Percentiles rank a stretch among this genome's conserved stretches.
Conservation (phyloP, 176 grass and related monocot species). For the Triticum timopheevii region DNA sequence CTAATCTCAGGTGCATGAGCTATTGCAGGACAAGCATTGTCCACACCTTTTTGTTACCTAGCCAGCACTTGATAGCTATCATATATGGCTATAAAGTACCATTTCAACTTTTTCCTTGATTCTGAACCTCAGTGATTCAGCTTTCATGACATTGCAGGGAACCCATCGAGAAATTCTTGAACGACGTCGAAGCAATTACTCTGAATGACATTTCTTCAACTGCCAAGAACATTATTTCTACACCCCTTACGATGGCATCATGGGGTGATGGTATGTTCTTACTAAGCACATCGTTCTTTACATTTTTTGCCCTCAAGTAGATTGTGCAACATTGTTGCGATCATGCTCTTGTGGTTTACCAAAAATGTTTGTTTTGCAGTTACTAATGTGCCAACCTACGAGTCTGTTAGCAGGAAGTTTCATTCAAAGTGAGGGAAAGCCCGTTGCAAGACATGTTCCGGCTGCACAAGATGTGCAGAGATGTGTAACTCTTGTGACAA, state of each 20-base stretch:
- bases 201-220: conserved; percentile 60
- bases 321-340: neutral
- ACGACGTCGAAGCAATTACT: conserved; percentile 62
- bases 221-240: conserved; percentile 55
- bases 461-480: conserved; percentile 9
- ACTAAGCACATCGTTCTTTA: neutral
- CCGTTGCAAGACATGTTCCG: neutral
- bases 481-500: neutral
- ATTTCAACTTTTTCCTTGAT: neutral
- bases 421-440: conserved; percentile 12
- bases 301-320: neutral
- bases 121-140: neutral
- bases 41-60: neutral
- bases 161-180: conserved; percentile 68
- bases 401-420: conserved; percentile 64
- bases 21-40: neutral
- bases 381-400: conserved; percentile 59
- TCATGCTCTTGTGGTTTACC: neutral
- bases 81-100: neutral
- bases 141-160: conserved; percentile 45
- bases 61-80: neutral
- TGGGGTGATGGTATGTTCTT: conserved; percentile 63
- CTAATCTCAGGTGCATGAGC: neutral
- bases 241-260: conserved; percentile 76
- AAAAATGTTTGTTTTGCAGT: conserved; percentile 42